Percentiles rank a stretch among this genome's conserved stretches.
Conservation (phyloP, 2,329 filamentous ascomycete genomes). For the Xenosphaeropsis pyriputrescens region DNA sequence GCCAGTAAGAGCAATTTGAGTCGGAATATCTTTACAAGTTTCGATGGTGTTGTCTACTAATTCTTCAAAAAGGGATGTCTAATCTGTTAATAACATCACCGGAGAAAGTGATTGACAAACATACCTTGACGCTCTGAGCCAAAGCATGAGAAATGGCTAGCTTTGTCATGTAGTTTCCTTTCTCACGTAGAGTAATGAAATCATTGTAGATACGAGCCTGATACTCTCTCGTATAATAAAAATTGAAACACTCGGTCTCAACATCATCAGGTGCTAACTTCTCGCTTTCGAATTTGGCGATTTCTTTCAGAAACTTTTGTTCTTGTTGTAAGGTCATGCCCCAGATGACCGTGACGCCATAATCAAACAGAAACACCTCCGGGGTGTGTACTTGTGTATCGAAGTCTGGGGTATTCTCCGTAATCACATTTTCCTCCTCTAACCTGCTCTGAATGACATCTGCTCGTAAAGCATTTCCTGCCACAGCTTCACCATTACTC, state of each 20-base stretch:
- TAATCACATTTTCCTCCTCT: constrained; percentile 22
- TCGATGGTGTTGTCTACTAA: constrained; percentile 89
- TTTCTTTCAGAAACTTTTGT: constrained; percentile 80
- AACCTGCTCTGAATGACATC: constrained; percentile 13
- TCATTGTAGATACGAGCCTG: constrained; percentile 99
- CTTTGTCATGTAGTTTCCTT: constrained; percentile 96
- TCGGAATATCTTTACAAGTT: constrained; percentile 81
- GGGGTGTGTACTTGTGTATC: constrained; percentile 83
- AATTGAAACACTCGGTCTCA: constrained; percentile 96
- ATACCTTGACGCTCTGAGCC: constrained; percentile 84
- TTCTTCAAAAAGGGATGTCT: constrained; percentile 93
- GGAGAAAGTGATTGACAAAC: constrained; percentile 2
- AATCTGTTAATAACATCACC: not conserved
- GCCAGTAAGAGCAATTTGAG: constrained; percentile 82
- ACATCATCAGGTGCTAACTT: constrained; percentile 80
- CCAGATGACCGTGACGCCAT: constrained; percentile 96
- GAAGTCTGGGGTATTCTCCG: constrained; percentile 46
- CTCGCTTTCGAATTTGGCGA: constrained; percentile 85
- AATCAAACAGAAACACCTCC: constrained; percentile 92
- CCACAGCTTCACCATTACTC: constrained; percentile 17
- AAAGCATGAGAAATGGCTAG: constrained; percentile 91
- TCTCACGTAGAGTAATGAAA: constrained; percentile 89
- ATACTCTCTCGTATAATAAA: constrained; percentile 97
- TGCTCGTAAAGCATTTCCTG: constrained; percentile 5
- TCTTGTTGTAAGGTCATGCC: constrained; percentile 90